These are phyloP conservation scores for Tausonia pullulans DNA, from an alignment of 1,284 basidiomycete species.

Conservation along the genomic window DNA sequence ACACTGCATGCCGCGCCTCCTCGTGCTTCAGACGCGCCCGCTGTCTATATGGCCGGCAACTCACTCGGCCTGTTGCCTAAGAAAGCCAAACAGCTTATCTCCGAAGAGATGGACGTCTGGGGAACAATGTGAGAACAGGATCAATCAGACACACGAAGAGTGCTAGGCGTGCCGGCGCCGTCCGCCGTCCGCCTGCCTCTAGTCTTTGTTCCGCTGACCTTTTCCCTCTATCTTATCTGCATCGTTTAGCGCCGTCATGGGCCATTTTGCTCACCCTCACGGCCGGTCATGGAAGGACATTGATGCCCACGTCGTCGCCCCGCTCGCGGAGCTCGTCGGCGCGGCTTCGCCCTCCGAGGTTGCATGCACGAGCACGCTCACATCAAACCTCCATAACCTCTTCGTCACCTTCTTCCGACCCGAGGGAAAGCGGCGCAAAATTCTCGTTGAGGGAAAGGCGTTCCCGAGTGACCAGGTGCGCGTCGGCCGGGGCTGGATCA, in stretches of 20 bases:
- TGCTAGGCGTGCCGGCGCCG: too few species aligned
- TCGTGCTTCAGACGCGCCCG: conserved; percentile 38
- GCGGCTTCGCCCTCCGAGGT: conserved; percentile 48
- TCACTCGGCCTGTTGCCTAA: conserved; percentile 78
- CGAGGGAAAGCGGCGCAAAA: conserved; percentile 66
- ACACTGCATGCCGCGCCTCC: too few species aligned
- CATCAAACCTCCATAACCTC: conserved; percentile 87
- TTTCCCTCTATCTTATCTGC: neutral
- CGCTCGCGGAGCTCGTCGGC: conserved; percentile 70
- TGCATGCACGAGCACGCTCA: conserved; percentile 86
- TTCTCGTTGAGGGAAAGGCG: conserved; percentile 85
- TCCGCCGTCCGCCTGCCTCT: neutral
- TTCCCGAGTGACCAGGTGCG: conserved; percentile 90
- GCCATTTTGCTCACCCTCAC: conserved; percentile 82
- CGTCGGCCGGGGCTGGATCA: conserved; percentile 11
- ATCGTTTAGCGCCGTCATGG: conserved; percentile 62
- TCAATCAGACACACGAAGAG: too few species aligned
- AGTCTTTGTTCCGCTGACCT: neutral
- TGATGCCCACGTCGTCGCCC: conserved; percentile 57
- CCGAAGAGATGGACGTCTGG: conserved; percentile 86
- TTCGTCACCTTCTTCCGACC: conserved; percentile 91
- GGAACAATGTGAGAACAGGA: conserved; percentile 21
- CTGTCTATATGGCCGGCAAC: conserved; percentile 91
- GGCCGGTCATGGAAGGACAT: conserved; percentile 73
- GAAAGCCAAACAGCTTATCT: conserved; percentile 55